Evolutionary conservation across 1,284 basidiomycete species (phyloP).

Genomic region (Moesziomyces globuligerus): DNA sequence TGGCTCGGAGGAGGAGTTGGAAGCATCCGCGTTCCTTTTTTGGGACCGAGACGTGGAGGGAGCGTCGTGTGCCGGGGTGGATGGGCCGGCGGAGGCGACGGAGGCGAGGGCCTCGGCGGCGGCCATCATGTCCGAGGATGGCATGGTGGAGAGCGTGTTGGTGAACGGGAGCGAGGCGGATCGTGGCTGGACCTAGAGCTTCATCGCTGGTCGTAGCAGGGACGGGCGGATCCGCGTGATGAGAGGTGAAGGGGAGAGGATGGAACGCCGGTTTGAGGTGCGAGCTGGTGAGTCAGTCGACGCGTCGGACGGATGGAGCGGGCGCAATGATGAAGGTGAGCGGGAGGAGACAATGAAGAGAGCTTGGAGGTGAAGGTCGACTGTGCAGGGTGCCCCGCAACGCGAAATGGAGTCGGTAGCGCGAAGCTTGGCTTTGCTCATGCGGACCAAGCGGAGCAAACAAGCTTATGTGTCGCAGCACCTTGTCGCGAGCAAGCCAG

Average conservation of each 20-base stretch:
- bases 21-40: conserved; percentile 10
- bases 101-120: conserved; percentile 51
- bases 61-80: conserved; percentile 23
- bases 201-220: neutral
- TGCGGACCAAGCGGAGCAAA: no score
- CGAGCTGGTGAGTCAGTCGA: no score
- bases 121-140: conserved; percentile 48
- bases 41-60: conserved; percentile 6
- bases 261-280: neutral
- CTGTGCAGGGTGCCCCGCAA: neutral
- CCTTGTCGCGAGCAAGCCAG: no score
- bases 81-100: conserved; percentile 43
- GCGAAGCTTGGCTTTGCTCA: no score
- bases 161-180: neutral
- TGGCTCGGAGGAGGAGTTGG: conserved; percentile 29
- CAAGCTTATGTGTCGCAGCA: no score
- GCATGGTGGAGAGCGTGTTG: conserved; percentile 18
- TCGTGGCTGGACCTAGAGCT: neutral
- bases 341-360: neutral
- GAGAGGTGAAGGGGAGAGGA: neutral
- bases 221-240: neutral
- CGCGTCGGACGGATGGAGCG: neutral
- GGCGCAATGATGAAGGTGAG: neutral
- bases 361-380: neutral
- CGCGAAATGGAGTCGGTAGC: no score